A percentile compares a stretch with the other conserved stretches of the same genome.
Conservation (phyloP, 2,329 filamentous ascomycete species). For the Aspergillus pseudoterreus region DNA sequence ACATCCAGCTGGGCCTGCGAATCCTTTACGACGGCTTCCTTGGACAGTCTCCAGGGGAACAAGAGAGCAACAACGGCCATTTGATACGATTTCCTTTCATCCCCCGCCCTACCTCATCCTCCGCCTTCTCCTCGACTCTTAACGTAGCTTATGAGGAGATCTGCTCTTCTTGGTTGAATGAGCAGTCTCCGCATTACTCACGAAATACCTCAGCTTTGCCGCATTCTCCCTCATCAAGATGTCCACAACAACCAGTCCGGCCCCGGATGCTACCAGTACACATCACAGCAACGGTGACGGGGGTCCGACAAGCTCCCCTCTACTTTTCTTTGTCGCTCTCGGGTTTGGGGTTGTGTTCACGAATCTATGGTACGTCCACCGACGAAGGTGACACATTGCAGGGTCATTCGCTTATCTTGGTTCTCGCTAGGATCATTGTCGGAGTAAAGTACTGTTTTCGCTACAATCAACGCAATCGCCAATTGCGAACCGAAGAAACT, state of each 20-base stretch:
- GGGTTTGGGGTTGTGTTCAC: slow-evolving; percentile 98
- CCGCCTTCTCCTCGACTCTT: too few relatives aligned
- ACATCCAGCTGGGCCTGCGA: not conserved
- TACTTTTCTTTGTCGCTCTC: slow-evolving; percentile 90
- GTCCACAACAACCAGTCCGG: slow-evolving; percentile 26
- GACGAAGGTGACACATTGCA: not conserved
- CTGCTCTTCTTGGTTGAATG: not conserved
- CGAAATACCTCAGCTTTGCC: not conserved
- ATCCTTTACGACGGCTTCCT: too few relatives aligned
- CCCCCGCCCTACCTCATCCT: too few relatives aligned
- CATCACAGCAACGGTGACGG: slow-evolving; percentile 27
- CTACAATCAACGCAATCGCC: slow-evolving; percentile 91
- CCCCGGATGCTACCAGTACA: slow-evolving; percentile 24
- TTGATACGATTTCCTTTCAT: too few relatives aligned
- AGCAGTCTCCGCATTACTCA: not conserved
- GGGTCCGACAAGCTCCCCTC: slow-evolving; percentile 63
- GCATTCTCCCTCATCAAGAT: slow-evolving; percentile 16
- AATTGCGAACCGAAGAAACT: slow-evolving; percentile 70
- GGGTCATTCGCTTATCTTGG: not conserved
- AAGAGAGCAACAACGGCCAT: too few relatives aligned
- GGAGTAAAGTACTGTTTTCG: slow-evolving; percentile 99
- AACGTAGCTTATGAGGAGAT: too few relatives aligned
- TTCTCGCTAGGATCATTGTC: slow-evolving; percentile 83
- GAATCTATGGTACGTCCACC: slow-evolving; percentile 80
- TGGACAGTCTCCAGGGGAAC: too few relatives aligned